Base-by-base conservation (phyloP, 345 rosid genomes). In the Lepidium africanum region DNA sequence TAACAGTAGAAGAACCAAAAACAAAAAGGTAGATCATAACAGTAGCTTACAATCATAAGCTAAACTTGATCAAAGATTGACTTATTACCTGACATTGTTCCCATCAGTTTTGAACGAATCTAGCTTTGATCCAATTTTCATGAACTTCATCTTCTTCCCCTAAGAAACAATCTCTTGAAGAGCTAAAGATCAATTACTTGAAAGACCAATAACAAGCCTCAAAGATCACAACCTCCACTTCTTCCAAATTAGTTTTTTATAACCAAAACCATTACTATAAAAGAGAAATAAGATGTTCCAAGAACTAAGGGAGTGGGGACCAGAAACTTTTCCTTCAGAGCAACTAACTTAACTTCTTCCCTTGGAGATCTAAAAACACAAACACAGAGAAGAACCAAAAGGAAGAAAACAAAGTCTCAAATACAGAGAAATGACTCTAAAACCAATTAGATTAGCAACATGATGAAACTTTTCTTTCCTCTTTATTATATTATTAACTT, bases 111-210 rank as follows among this genome's bases (percentile, higher is more conserved):
- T 91, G 48, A 91, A 78, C 7, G 85, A 71, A 78, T 91, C 93
- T 8, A 86, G 83, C 80, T 88, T 91, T 0, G 97, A 91, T 67
- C 97, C 96, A 55, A 91, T 85, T 72, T 91, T 91, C 97, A 91
- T 91, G 48, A 91, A 91, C 96, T 88, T 91, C 97, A 91, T 91
- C 69, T 81, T 84, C 63, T 43, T 33, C 36, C 16, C n/a, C 36
- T 47, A 63, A 42, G 42, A 25, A 12, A 19, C 50, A 15, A 4
- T 10, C 43, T 49, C 63, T 67, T 54, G 8, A 52, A 74, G 39
- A 67, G 61, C 51, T 45, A 46, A 65, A 51, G 49, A 60, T n/a
- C 55, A 66, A 32, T 30, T 5, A 19, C 54, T 67, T 4, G 8
- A 9, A 52, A 54, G 48, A 61, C 11, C 50, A 33, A 46, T 13